Evolutionary conservation across 2,329 filamentous ascomycete genomes (phyloP).

Genomic region (Fusarium keratoplasticum): DNA sequence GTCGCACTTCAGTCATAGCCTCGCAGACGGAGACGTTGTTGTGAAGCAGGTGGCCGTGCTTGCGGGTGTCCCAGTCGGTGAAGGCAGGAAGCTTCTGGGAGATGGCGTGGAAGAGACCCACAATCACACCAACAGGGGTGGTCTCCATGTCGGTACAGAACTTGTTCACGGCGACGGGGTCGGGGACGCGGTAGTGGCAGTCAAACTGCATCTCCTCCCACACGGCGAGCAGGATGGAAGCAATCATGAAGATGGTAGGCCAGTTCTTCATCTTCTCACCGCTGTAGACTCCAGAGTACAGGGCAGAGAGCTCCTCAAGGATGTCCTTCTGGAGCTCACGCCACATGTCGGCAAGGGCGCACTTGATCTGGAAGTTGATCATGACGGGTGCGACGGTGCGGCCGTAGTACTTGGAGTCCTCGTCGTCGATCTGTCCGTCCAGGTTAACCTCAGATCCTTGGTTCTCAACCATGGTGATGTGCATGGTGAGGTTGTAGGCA

Average conservation of each 20-base stretch:
- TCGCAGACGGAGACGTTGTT: slow-evolving; percentile 94
- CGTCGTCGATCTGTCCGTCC: slow-evolving; percentile 86
- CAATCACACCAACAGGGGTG: slow-evolving; percentile 94
- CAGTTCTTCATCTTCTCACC: slow-evolving; percentile 98
- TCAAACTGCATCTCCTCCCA: slow-evolving; percentile 99
- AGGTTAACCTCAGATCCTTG: slow-evolving; percentile 82
- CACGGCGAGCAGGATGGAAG: slow-evolving; percentile 89
- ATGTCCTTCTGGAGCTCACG: slow-evolving; percentile 97
- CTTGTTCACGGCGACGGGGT: slow-evolving; percentile 86
- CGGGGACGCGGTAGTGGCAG: slow-evolving; percentile 93
- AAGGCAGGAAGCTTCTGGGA: slow-evolving; percentile 95
- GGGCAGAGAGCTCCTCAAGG: slow-evolving; percentile 87
- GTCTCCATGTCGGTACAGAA: slow-evolving; percentile 98
- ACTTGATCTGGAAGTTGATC: slow-evolving; percentile 99
- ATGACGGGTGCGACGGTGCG: slow-evolving; percentile 95
- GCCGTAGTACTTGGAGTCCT: slow-evolving; percentile 87
- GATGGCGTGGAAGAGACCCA: slow-evolving; percentile 96
- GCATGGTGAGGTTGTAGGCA: slow-evolving; percentile 93
- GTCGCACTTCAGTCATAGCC: slow-evolving; percentile 94
- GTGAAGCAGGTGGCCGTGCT: slow-evolving; percentile 90
- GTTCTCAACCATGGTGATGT: slow-evolving; percentile 94
- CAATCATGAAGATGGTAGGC: slow-evolving; percentile 98
- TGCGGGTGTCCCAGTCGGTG: slow-evolving; percentile 91
- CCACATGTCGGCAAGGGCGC: slow-evolving; percentile 97
- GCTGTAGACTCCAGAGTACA: slow-evolving; percentile 98